Evolutionary conservation across 2,329 filamentous ascomycete species (phyloP).

Genomic region (Hymenoscyphus salicellus): DNA sequence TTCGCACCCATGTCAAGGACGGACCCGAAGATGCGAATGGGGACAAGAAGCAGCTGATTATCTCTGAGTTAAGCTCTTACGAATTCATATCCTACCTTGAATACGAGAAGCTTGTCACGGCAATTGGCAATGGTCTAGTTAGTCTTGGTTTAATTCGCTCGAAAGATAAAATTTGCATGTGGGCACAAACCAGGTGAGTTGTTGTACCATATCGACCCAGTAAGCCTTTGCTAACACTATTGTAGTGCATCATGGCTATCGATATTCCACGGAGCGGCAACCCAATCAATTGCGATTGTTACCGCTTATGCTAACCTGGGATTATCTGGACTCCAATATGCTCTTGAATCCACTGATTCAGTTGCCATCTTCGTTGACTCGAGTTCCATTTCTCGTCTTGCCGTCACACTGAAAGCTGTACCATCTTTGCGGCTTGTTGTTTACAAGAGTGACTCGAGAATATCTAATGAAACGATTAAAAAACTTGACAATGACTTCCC

Average conservation of each 20-base stretch:
- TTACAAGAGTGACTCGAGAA: constrained; percentile 50
- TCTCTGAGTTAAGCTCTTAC: neutral
- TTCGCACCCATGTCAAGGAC: neutral
- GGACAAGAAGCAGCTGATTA: neutral
- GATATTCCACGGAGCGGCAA: constrained; percentile 44
- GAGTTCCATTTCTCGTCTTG: constrained; percentile 61
- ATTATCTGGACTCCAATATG: constrained; percentile 78
- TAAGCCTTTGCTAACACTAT: neutral
- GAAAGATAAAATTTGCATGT: constrained; percentile 6
- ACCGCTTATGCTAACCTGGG: constrained; percentile 94
- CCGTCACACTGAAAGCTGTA: neutral
- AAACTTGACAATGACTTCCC: constrained; percentile 50
- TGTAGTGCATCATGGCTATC: constrained; percentile 8
- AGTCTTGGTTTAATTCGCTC: neutral
- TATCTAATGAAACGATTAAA: constrained; percentile 45
- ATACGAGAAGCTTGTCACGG: neutral
- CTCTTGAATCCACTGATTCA: constrained; percentile 74
- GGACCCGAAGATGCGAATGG: neutral
- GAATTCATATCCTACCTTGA: constrained; percentile 1
- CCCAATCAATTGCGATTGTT: constrained; percentile 86
- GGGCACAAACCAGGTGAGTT: constrained; percentile 3
- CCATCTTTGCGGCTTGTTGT: constrained; percentile 40
- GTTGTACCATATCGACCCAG: neutral
- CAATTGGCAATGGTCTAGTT: neutral
- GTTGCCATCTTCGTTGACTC: constrained; percentile 85